Conservation (phyloP, 2,329 filamentous ascomycete genomes). For the Aspergillus melleus region DNA sequence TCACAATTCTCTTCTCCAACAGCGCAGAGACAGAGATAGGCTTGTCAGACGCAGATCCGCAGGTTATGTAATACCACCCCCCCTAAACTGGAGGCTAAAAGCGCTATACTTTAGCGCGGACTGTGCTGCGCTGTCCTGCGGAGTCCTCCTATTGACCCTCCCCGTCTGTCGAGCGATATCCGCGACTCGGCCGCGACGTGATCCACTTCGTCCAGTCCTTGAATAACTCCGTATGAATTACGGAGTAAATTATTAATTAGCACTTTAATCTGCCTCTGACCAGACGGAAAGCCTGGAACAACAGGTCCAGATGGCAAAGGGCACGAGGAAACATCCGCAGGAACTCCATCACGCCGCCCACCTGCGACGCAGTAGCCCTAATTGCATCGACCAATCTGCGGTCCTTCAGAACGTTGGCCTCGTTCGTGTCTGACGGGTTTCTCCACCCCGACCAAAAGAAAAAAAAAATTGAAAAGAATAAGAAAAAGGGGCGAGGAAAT, state of each 20-base stretch:
- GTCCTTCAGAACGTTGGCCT: background rate
- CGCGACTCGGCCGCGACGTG: background rate
- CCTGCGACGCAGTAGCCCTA: background rate
- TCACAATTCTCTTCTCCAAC: background rate
- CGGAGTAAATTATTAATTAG: background rate
- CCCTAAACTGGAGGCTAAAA: too few relatives aligned
- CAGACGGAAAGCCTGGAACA: background rate
- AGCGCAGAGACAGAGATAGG: too few relatives aligned
- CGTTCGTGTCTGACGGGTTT: background rate
- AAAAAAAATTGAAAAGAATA: too few relatives aligned
- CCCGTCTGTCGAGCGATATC: background rate
- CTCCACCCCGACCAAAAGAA: background rate
- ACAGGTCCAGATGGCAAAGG: background rate
- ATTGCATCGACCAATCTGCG: background rate
- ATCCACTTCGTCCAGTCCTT: background rate
- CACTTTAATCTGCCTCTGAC: background rate
- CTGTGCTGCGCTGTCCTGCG: background rate
- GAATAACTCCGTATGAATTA: too few relatives aligned
- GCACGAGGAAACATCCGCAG: background rate
- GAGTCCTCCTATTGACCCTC: too few relatives aligned
- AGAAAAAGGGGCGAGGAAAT: background rate
- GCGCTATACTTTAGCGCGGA: background rate
- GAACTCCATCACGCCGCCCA: background rate
- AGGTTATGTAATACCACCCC: background rate
- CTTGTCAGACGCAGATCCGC: too few relatives aligned